These are phyloP conservation scores for Coniochaeta ligniaria DNA, from an alignment of 2,329 filamentous ascomycete genomes.

Conservation along the genomic window DNA sequence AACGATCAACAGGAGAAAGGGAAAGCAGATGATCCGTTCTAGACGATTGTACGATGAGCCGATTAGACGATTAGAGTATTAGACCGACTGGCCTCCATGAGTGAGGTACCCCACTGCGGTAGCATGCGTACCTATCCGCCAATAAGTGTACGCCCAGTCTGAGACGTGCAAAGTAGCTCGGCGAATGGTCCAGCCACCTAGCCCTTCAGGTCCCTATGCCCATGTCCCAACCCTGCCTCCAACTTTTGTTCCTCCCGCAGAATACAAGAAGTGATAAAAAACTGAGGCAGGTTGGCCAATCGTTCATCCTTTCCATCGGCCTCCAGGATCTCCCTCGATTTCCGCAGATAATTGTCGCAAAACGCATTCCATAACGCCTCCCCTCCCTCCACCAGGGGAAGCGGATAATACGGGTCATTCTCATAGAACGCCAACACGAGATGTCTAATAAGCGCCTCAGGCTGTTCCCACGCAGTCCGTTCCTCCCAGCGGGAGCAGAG, in stretches of 20 bases:
- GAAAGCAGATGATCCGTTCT: no score
- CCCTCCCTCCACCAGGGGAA: slow-evolving; percentile 4
- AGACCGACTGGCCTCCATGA: no score
- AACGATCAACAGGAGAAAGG: no score
- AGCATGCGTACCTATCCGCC: no score
- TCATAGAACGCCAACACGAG: slow-evolving; percentile 7
- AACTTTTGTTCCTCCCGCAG: slow-evolving; percentile 7
- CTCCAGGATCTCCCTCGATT: slow-evolving; percentile 4
- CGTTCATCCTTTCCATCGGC: neutral
- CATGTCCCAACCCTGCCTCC: slow-evolving; percentile 5
- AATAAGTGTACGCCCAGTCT: no score
- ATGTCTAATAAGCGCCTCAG: slow-evolving; percentile 4
- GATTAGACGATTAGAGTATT: no score
- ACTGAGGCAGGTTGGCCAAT: neutral
- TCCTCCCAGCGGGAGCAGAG: slow-evolving; percentile 12
- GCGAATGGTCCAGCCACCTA: no score
- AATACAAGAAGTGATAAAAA: slow-evolving; percentile 7
- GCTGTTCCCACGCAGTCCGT: slow-evolving; percentile 4
- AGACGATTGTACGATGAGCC: no score
- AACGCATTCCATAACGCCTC: slow-evolving; percentile 8
- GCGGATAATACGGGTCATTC: slow-evolving; percentile 11
- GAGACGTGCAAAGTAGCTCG: no score
- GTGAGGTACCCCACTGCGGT: no score
- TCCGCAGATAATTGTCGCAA: slow-evolving; percentile 4
- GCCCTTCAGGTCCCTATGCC: slow-evolving; percentile 1